A percentile compares a stretch with the other conserved stretches of the same genome.
These are phyloP conservation scores for Pelargonium australe DNA, from an alignment of 441 rosid species.

Conservation along the genomic window DNA sequence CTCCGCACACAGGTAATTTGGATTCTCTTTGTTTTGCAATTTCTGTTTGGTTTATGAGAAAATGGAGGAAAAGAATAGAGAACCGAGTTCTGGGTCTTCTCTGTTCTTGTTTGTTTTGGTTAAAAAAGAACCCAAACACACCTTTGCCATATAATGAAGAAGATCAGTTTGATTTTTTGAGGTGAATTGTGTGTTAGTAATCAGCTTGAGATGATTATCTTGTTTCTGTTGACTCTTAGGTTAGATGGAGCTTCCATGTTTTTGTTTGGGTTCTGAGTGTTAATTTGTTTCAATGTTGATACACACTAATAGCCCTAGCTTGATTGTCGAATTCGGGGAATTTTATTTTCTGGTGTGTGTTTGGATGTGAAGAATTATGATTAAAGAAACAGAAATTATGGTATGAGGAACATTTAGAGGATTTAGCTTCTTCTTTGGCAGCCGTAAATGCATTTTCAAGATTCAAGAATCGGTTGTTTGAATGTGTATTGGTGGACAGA, in stretches of 20 bases:
- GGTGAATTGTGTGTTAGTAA: neutral
- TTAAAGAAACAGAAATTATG: neutral
- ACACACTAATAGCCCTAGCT: neutral
- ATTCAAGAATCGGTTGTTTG: too few relatives aligned
- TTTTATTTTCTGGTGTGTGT: neutral
- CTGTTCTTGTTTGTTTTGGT: neutral
- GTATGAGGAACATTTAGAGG: neutral
- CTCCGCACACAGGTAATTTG: too few relatives aligned
- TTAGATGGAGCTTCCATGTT: neutral
- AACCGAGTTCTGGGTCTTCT: neutral
- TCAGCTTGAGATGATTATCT: neutral
- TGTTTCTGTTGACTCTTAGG: neutral
- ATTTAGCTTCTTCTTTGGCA: neutral
- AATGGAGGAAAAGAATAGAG: neutral
- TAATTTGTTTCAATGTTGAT: neutral
- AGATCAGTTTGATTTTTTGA: neutral
- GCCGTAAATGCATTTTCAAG: neutral
- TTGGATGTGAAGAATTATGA: neutral
- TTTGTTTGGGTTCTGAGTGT: neutral
- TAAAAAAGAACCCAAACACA: neutral
- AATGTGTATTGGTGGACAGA: too few relatives aligned
- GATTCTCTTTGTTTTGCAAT: neutral
- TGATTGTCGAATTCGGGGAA: neutral
- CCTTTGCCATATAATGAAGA: too few relatives aligned
- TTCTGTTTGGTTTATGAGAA: neutral